Evolutionary conservation across 257 asterid species (phyloP), one percentile per base, ranked within the genome.

Genomic region (Nicotiana paniculata): DNA sequence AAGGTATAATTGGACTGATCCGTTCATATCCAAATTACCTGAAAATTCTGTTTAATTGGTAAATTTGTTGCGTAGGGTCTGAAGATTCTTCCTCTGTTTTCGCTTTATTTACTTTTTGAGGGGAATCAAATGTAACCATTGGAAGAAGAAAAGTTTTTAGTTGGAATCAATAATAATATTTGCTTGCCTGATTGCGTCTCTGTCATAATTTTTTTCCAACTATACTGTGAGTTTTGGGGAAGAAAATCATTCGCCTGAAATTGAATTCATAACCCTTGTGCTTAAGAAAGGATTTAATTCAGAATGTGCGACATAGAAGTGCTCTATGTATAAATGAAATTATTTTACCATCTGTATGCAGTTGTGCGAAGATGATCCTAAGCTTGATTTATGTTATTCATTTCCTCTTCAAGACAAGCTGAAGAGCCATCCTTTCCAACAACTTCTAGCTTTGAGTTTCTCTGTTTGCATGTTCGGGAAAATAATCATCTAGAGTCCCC

Each of bases 401-500:
- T 39, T 24, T n/a, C 65, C 77, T 16, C 77, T 28, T 80, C 48
- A 64, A 35, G 83, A 64, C 53, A 48, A 63, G 63, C 33, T 18
- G 32, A 26, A 46, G 62, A 63, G 64, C 58, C 12, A 64, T 80
- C 53, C 70, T 30, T 17, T 48, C 79, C 84, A 53, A 51, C 9
- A 65, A 28, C 66, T 59, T 28, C 10, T 26, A 32, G 26, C 58
- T 72, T 51, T 64, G 62, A 46, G 10, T 12, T 70, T 67, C 66
- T 16, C 57, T 58, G 4, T 12, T 39, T 46, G 43, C 77, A 64
- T 55, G 82, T 77, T 80, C 82, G 7, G 88, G 87, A 51, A 35
- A 9, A 17, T 79, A 64, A 35, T 61, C 81, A 11, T 80, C 61
- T n/a, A 84, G 85, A 5, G 78, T 74, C 59, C 85, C 85, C 74